phyloP scores from a whole-genome alignment of 352 stramenopile species.

The Pythium insidiosum region DNA sequence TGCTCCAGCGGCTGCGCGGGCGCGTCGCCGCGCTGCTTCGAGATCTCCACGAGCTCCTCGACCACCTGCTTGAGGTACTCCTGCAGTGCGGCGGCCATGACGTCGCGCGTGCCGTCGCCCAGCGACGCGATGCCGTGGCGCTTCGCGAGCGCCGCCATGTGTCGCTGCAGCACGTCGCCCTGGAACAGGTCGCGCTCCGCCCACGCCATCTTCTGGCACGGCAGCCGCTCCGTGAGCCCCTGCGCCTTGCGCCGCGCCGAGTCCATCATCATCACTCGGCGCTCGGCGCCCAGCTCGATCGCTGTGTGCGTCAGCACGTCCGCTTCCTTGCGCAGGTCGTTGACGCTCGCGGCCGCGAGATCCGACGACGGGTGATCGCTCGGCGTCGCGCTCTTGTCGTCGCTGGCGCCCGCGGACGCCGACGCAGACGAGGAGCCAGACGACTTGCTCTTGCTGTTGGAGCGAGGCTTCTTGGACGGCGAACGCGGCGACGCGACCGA shows the following conservation, averaged over 20 bases:
- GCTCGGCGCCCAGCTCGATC: conserved; percentile 68
- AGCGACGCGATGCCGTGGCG: conserved; percentile 31
- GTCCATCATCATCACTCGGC: conserved; percentile 73
- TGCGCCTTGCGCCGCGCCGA: conserved; percentile 20
- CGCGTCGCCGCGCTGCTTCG: conserved; percentile 63
- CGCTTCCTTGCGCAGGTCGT: conserved; percentile 73
- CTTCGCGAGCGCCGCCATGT: conserved; percentile 44
- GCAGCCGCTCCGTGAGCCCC: conserved; percentile 38
- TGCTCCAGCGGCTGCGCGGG: conserved; percentile 37
- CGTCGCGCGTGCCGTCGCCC: conserved; percentile 24
- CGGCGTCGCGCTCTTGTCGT: too few species aligned
- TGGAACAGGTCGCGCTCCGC: conserved; percentile 80
- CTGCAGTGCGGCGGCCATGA: conserved; percentile 78
- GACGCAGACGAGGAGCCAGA: conserved; percentile 3
- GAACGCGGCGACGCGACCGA: conserved; percentile 57
- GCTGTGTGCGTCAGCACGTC: conserved; percentile 81
- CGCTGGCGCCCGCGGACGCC: conserved; percentile 13
- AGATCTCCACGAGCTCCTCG: conserved; percentile 79
- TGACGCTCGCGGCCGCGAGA: conserved; percentile 48
- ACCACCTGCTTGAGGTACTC: conserved; percentile 84
- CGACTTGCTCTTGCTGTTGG: conserved; percentile 24
- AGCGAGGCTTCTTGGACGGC: conserved; percentile 60
- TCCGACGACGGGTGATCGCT: conserved; percentile 20
- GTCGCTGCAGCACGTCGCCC: conserved; percentile 34
- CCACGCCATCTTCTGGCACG: conserved; percentile 75